Conservation (phyloP, 1,284 basidiomycete genomes). For the Apiotrichum gracile region DNA sequence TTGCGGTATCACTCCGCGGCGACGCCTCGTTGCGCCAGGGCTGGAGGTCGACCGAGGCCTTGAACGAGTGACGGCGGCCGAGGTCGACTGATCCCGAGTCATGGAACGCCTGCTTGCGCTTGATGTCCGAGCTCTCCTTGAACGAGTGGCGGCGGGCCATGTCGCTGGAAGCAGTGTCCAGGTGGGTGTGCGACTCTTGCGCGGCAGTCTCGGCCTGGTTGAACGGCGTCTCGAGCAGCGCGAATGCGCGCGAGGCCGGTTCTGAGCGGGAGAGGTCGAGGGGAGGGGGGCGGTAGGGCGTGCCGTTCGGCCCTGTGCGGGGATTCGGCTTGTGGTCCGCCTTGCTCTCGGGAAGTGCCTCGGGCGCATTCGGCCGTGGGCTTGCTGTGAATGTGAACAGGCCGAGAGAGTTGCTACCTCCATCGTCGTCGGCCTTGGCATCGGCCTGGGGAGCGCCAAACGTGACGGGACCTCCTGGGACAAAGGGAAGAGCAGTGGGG, state of each 20-base stretch:
- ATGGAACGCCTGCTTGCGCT: not conserved
- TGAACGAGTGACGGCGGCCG: constrained; percentile 2
- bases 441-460: not conserved
- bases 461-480: not conserved
- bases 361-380: constrained; percentile 5
- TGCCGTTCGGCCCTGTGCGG: not conserved
- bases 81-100: not conserved
- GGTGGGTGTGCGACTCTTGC: not conserved
- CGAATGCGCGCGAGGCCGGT: constrained; percentile 2
- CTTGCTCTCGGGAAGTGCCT: constrained; percentile 1
- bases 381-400: constrained; percentile 16
- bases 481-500: not conserved
- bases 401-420: constrained; percentile 1
- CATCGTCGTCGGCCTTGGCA: not conserved
- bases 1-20: not conserved
- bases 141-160: not conserved
- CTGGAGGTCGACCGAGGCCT: not conserved
- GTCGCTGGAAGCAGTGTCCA: not conserved
- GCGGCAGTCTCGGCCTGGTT: not conserved
- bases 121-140: not conserved
- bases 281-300: not conserved
- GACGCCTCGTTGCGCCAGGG: not conserved
- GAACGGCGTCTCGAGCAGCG: not conserved
- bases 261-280: constrained; percentile 5
- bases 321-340: not conserved